Evolutionary conservation across 2,329 filamentous ascomycete species (phyloP), one percentile per base, ranked within the genome.

Genomic region (Aphanocladium album): DNA sequence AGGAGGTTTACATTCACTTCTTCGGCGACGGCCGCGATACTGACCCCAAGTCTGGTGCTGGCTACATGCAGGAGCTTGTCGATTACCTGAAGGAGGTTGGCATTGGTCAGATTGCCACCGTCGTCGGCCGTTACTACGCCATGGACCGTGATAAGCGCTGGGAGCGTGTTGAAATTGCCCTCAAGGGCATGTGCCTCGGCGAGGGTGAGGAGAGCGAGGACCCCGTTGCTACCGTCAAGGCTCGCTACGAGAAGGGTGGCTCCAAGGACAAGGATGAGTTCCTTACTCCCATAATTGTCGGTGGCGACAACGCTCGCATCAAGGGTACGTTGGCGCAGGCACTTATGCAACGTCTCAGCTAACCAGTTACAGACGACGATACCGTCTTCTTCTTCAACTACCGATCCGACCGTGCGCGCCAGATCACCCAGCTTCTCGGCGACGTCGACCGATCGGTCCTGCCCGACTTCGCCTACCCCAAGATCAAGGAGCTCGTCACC

Each of bases 371-470:
- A 92, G 92, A 98, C 72, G 83, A 89, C 67, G 95, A 99, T 73
- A 93, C 91, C 58, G 84, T 98, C 70, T 98, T 98, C 85, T 98
- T 98, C 86, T 99, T 99, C 90, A 99, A 99, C 87, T 99, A 99
- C 84, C 91, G 95, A 71, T 98, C 95, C 61, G 95, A 99, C 75
- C 93, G 95, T 75, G 93, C 93, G 57, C 90, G 95, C 69, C 95
- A 99, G 77, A 89, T 99, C 74, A 96, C 92, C 54, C 95, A 98
- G 79, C 84, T 99, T 49, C 81, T 99, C 60, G 95, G 95, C 68
- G 90, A 90, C 74, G 88, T 93, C 72, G 95, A 99, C 80, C 90
- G 91, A 71, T 96, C 91, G 25, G 92, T 93, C 60, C 85, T 85
- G 67, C 90, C 93, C 67, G 91, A 97, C 76, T 96, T 98, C 82